A percentile compares a stretch with the other conserved stretches of the same genome.
Conservation (phyloP, 2,329 filamentous ascomycete species). For the Penicillium sp. region DNA sequence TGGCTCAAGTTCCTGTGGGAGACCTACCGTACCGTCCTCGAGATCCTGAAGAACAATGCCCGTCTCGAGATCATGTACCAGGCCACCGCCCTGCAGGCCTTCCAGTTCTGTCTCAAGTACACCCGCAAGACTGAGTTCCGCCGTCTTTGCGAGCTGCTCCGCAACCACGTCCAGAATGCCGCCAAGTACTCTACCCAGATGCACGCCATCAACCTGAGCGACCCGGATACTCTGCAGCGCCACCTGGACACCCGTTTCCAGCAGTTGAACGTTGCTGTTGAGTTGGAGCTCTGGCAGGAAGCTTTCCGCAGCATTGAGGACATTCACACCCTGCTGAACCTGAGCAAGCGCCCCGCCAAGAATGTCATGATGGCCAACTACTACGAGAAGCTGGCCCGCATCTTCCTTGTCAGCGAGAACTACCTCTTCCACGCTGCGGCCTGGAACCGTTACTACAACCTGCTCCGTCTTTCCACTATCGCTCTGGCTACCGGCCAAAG, state of each 20-base stretch:
- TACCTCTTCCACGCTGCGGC: conserved; percentile 98
- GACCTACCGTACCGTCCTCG: conserved; percentile 95
- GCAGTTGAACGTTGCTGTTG: conserved; percentile 96
- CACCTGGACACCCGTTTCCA: conserved; percentile 98
- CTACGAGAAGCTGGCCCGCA: conserved; percentile 98
- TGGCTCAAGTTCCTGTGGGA: conserved; percentile 99
- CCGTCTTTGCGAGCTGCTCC: conserved; percentile 93
- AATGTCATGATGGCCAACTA: conserved; percentile 99
- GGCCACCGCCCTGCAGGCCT: conserved; percentile 95
- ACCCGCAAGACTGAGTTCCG: conserved; percentile 99
- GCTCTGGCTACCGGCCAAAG: conserved; percentile 81
- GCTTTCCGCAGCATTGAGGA: conserved; percentile 99
- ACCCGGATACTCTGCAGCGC: conserved; percentile 94
- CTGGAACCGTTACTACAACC: conserved; percentile 96
- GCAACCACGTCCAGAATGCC: conserved; percentile 98
- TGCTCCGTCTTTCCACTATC: conserved; percentile 85
- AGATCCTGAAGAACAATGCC: conserved; percentile 99
- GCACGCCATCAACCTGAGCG: conserved; percentile 98
- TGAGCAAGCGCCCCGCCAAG: conserved; percentile 97
- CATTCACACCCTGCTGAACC: conserved; percentile 93
- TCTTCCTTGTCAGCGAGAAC: conserved; percentile 99
- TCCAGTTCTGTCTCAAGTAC: conserved; percentile 98
- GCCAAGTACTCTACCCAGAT: conserved; percentile 99
- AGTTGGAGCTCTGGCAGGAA: conserved; percentile 98
- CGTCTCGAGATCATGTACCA: conserved; percentile 97